These are phyloP conservation scores for Cyclotella kingstonii DNA, from an alignment of 108 stramenopile genomes.

Conservation along the genomic window DNA sequence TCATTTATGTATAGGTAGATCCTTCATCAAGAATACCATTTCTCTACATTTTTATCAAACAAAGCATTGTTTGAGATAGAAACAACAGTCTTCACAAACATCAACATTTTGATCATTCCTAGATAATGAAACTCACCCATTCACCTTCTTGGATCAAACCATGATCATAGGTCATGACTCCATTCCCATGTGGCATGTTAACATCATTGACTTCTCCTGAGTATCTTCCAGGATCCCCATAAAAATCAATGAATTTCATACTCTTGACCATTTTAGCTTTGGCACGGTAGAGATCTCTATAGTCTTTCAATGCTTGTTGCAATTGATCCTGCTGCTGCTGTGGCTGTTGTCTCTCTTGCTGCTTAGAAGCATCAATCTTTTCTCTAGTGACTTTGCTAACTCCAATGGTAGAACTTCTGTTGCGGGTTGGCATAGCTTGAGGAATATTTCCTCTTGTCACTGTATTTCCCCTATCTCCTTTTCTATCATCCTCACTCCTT, in stretches of 20 bases:
- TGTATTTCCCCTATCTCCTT: neutral
- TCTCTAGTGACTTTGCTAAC: too few species aligned
- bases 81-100: neutral
- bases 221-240: constrained; percentile 32
- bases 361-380: neutral
- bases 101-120: neutral
- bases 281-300: constrained; percentile 23
- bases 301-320: constrained; percentile 19
- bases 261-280: constrained; percentile 27
- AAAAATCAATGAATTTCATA: constrained; percentile 39
- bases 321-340: constrained; percentile 1
- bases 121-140: constrained; percentile 13
- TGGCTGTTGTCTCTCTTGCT: neutral
- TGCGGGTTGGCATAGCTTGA: neutral
- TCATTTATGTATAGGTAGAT: too few species aligned
- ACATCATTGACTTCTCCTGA: constrained; percentile 43
- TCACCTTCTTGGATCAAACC: constrained; percentile 32
- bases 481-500: neutral
- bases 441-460: neutral
- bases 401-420: too few species aligned
- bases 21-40: constrained; percentile 33
- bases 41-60: constrained; percentile 6
- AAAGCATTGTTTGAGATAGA: neutral
- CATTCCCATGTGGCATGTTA: constrained; percentile 35
- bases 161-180: constrained; percentile 32